Evolutionary conservation across 1,284 basidiomycete genomes (phyloP), one percentile per base, ranked within the genome.

Genomic region (Ustilago crameri): DNA sequence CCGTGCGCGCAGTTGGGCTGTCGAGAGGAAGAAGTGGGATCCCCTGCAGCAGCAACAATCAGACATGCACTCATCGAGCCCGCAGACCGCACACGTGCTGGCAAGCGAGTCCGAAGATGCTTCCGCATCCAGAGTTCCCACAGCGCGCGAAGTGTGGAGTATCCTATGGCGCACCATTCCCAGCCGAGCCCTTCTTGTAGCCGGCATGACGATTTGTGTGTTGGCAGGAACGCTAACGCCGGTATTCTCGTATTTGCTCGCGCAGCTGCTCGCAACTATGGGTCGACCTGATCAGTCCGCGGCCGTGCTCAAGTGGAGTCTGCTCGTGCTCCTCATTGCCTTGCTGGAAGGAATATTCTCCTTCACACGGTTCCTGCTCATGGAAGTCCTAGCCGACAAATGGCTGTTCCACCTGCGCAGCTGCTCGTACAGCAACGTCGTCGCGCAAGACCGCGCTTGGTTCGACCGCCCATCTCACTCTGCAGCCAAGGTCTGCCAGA

Each of bases 361-460:
- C 78, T 81, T 91, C 59, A 89, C 93, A 86, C 75, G 79, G n/a
- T 74, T 71, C 50, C 57, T 69, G 5, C 40, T 73, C 17, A 80
- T 82, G 76, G 92, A 95, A 84, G 86, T 86, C 2, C 85, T 88
- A 1, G 90, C 89, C 0, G 89, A 92, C 81, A 82, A 84, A 8
- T 98, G 95, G 95, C 87, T 93, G 14, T 89, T 88, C 9, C 78
- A 81, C 20, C 82, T 97, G 30, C 90, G 96, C 10, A 83, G 86
- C 35, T 69, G 74, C 0, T 89, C 88, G 7, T 90, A 91, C 76
- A 74, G 79, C 17, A 87, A 85, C 32, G 85, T 98, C 15, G 85
- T 98, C 27, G 82, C 84, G 1, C 95, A 97, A 84, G 93, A 96
- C 84, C 93, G 92, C 84, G 83, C 87, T n/a, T 98, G 91, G 89